phyloP scores from a whole-genome alignment of 1,284 basidiomycete genomes.

The Ceratobasidium theobromae region DNA sequence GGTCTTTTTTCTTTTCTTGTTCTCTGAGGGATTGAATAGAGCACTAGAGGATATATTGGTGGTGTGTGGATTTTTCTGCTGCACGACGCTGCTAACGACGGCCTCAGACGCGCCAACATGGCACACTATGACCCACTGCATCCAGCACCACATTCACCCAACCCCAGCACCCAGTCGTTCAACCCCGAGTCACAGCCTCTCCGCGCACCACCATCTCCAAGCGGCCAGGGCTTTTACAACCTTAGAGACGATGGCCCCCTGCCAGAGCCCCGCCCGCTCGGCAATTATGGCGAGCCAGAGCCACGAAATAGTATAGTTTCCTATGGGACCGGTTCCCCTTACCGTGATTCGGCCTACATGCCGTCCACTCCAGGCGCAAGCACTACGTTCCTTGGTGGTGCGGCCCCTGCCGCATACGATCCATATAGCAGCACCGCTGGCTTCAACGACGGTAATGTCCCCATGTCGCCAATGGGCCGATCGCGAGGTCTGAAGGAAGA shows the following conservation, averaged over 20 bases:
- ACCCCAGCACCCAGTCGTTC: background rate
- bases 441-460: background rate
- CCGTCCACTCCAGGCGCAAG: conserved; percentile 1
- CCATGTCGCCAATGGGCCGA: conserved; percentile 18
- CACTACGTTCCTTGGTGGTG: conserved; percentile 27
- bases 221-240: conserved; percentile 6
- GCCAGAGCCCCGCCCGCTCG: conserved; percentile 11
- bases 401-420: conserved; percentile 30
- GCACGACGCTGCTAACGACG: background rate
- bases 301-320: conserved; percentile 22
- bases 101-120: conserved; percentile 3
- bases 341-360: conserved; percentile 18
- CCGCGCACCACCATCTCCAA: background rate
- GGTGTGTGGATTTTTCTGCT: conserved; percentile 8
- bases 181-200: conserved; percentile 11
- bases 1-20: background rate
- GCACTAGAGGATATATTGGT: background rate
- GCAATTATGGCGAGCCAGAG: conserved; percentile 13
- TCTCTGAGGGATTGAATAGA: background rate
- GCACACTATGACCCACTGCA: conserved; percentile 26
- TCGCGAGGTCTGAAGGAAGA: background rate
- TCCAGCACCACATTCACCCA: conserved; percentile 2
- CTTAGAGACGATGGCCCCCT: conserved; percentile 20
- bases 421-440: conserved; percentile 18
- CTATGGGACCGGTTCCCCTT: conserved; percentile 21